phyloP scores from a whole-genome alignment of 768 basidiomycete species.

The Boletellus sp. region DNA sequence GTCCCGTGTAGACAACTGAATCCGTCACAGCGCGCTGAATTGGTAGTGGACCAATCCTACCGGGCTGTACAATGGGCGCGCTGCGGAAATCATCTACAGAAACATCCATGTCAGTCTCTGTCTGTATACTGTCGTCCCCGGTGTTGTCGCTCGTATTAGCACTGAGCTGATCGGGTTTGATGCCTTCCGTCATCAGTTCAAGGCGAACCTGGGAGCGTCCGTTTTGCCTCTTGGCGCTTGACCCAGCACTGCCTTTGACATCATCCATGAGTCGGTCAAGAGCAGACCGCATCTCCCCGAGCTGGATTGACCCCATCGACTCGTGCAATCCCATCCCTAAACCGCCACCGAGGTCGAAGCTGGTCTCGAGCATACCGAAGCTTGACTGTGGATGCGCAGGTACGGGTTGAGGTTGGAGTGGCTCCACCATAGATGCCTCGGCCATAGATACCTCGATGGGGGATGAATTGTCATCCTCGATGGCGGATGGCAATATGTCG shows the following conservation, averaged over 20 bases:
- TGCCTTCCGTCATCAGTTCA: slow-evolving; percentile 33
- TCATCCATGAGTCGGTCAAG: slow-evolving; percentile 72
- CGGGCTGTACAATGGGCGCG: slow-evolving; percentile 8
- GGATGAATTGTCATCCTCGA: not conserved
- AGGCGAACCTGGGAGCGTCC: slow-evolving; percentile 14
- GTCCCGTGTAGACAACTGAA: slow-evolving; percentile 33
- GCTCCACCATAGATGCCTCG: not conserved
- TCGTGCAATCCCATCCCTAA: slow-evolving; percentile 27
- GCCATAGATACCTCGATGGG: not conserved
- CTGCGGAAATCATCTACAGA: slow-evolving; percentile 25
- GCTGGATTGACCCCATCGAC: slow-evolving; percentile 51
- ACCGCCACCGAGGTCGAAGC: slow-evolving; percentile 22
- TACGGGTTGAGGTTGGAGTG: slow-evolving; percentile 9
- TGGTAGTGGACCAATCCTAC: slow-evolving; percentile 20
- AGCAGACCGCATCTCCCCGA: slow-evolving; percentile 69
- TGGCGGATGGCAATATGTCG: not conserved
- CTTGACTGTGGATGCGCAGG: slow-evolving; percentile 9
- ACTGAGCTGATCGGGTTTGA: slow-evolving; percentile 30
- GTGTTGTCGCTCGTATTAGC: slow-evolving; percentile 34
- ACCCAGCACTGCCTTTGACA: slow-evolving; percentile 35
- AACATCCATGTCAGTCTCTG: slow-evolving; percentile 32
- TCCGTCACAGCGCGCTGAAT: slow-evolving; percentile 54
- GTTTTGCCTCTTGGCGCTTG: slow-evolving; percentile 23
- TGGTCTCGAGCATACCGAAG: slow-evolving; percentile 20
- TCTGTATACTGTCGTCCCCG: slow-evolving; percentile 28